Conservation (phyloP, 257 asterid genomes). For the Anisodus acutangulus region DNA sequence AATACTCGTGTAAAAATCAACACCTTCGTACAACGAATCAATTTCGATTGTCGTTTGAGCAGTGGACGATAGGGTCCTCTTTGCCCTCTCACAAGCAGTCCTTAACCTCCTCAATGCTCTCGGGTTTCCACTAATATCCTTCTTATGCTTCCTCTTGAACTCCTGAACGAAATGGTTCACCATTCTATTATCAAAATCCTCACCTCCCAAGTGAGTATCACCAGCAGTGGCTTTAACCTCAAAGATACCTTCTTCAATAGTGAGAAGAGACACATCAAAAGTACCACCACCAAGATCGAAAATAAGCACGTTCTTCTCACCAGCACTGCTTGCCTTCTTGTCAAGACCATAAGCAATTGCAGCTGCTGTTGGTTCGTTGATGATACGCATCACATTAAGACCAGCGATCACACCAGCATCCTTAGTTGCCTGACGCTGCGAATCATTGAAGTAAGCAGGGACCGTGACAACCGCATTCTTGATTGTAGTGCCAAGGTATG, state of each 20-base stretch:
- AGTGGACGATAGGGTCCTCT: conserved; percentile 41
- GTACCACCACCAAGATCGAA: conserved; percentile 44
- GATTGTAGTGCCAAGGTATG: conserved; percentile 35
- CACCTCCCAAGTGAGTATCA: conserved; percentile 46
- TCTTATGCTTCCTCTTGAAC: conserved; percentile 29
- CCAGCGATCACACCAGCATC: conserved; percentile 43
- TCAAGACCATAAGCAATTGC: conserved; percentile 39
- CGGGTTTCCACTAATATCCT: conserved; percentile 32
- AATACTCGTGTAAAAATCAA: conserved; percentile 31
- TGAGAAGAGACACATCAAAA: conserved; percentile 38
- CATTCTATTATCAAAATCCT: conserved; percentile 45
- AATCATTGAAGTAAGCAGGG: conserved; percentile 42
- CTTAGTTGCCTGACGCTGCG: conserved; percentile 40
- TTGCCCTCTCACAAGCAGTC: conserved; percentile 42
- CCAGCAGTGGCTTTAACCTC: conserved; percentile 45
- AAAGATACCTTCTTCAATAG: conserved; percentile 42
- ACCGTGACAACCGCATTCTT: conserved; percentile 43
- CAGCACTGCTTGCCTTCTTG: conserved; percentile 28
- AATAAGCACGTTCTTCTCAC: conserved; percentile 36
- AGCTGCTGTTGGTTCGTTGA: conserved; percentile 36
- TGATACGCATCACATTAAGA: conserved; percentile 41
- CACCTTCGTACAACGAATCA: conserved; percentile 22
- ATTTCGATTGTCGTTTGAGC: conserved; percentile 40
- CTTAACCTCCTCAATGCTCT: conserved; percentile 37
- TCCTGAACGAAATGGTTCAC: conserved; percentile 37